Conservation (phyloP, 495 filamentous ascomycete species). For the Talaromyces liani region DNA sequence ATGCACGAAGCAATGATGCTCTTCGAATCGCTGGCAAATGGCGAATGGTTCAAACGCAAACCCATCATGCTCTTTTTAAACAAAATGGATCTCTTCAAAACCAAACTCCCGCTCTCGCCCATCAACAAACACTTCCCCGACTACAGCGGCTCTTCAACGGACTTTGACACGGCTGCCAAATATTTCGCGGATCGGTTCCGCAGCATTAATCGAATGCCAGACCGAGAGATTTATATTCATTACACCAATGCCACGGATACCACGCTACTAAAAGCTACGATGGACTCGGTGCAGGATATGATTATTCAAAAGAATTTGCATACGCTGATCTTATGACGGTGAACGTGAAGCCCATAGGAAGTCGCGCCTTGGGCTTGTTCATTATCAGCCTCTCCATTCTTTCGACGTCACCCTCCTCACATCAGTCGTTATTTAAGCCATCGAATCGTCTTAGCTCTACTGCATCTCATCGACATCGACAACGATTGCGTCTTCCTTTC, state of each 20-base stretch:
- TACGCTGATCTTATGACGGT: constrained; percentile 77
- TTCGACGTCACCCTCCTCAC: neutral
- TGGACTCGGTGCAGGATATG: constrained; percentile 97
- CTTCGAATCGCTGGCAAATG: constrained; percentile 95
- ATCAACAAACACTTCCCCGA: constrained; percentile 92
- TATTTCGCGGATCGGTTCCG: constrained; percentile 91
- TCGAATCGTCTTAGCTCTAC: neutral
- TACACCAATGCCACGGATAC: constrained; percentile 95
- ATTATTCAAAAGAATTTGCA: constrained; percentile 98
- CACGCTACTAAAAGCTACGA: constrained; percentile 91
- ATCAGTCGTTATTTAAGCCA: neutral
- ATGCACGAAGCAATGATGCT: constrained; percentile 99
- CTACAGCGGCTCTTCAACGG: constrained; percentile 55
- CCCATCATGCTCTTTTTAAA: constrained; percentile 97
- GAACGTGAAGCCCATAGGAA: neutral
- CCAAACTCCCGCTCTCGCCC: constrained; percentile 72
- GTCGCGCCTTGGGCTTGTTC: neutral
- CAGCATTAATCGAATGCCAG: constrained; percentile 73
- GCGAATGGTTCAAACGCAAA: constrained; percentile 93
- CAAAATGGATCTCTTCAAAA: constrained; percentile 97
- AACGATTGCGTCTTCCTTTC: constrained; percentile 2
- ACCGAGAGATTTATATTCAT: constrained; percentile 88
- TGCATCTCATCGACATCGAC: constrained; percentile 3
- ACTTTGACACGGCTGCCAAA: constrained; percentile 57
- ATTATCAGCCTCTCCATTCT: neutral